A percentile compares a stretch with the other conserved stretches of the same genome.
Evolutionary conservation across 2,329 filamentous ascomycete genomes (phyloP).

Genomic region (Talaromyces sp.): DNA sequence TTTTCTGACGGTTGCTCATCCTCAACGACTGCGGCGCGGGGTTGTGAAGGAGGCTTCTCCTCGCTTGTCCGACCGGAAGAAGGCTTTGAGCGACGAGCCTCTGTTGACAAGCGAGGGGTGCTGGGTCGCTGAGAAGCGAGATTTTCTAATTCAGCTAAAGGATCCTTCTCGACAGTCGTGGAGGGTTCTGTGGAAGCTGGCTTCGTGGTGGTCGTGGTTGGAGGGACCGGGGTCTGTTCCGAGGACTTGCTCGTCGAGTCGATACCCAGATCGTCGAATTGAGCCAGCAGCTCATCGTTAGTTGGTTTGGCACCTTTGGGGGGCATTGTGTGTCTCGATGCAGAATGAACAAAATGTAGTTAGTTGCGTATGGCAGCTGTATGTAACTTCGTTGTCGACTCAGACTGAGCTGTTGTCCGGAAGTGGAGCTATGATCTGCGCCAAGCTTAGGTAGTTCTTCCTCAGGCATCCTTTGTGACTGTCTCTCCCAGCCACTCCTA

Average conservation of each 20-base stretch:
- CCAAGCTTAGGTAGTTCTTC: not conserved
- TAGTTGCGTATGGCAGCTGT: not conserved
- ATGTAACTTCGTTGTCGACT: not conserved
- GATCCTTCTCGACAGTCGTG: constrained; percentile 58
- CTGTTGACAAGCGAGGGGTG: constrained; percentile 64
- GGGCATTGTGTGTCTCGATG: constrained; percentile 24
- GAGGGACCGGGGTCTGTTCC: not conserved
- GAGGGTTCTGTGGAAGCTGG: constrained; percentile 18
- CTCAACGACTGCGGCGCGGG: constrained; percentile 3
- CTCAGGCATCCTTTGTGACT: not conserved
- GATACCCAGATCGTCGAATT: constrained; percentile 45
- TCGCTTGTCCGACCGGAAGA: constrained; percentile 56
- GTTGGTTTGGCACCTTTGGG: constrained; percentile 38
- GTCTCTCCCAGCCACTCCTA: not conserved
- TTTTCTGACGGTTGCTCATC: constrained; percentile 30
- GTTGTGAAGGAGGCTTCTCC: constrained; percentile 47
- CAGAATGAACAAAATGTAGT: not conserved
- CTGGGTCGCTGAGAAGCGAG: constrained; percentile 65
- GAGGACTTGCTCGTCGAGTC: constrained; percentile 19
- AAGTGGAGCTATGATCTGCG: not conserved
- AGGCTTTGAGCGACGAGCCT: constrained; percentile 51
- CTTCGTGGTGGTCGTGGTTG: constrained; percentile 21
- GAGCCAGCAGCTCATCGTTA: constrained; percentile 47
- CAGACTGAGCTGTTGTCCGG: not conserved
- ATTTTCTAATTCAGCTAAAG: constrained; percentile 81